A percentile compares a stretch with the other conserved stretches of the same genome.
phyloP scores from a whole-genome alignment of 495 filamentous ascomycete genomes.

The Venustampulla echinocandica region DNA sequence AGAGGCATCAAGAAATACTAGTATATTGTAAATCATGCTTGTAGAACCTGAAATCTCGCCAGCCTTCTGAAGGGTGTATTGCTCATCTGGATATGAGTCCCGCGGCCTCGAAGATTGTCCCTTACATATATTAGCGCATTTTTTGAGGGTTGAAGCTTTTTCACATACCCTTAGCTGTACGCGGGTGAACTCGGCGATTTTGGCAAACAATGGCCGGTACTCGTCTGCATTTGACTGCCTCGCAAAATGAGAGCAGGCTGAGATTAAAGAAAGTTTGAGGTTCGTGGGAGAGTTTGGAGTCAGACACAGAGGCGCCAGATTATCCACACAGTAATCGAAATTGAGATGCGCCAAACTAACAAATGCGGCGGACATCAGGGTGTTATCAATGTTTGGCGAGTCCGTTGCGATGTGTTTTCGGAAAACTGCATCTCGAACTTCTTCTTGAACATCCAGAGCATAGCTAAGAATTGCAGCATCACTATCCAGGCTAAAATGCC shows the following conservation, averaged over 20 bases:
- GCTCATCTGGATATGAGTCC: constrained; percentile 17
- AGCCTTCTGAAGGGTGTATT: constrained; percentile 15
- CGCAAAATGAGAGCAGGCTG: constrained; percentile 47
- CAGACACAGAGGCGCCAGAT: constrained; percentile 44
- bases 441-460: constrained; percentile 57
- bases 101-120: constrained; percentile 3
- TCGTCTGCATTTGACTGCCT: constrained; percentile 37
- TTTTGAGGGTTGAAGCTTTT: neutral
- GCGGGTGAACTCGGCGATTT: constrained; percentile 46
- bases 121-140: constrained; percentile 7
- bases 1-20: constrained; percentile 43
- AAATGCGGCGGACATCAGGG: constrained; percentile 56
- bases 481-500: constrained; percentile 49
- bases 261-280: constrained; percentile 53
- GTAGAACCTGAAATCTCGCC: constrained; percentile 5
- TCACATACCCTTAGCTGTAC: constrained; percentile 40
- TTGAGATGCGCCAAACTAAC: constrained; percentile 51
- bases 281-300: constrained; percentile 43
- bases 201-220: constrained; percentile 44
- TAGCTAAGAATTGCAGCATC: constrained; percentile 55
- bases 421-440: constrained; percentile 55
- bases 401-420: constrained; percentile 39
- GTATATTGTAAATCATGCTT: constrained; percentile 39
- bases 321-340: constrained; percentile 46
- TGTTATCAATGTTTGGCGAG: constrained; percentile 39